Conservation (phyloP, 495 filamentous ascomycete genomes). For the Penicillium verhagenii region DNA sequence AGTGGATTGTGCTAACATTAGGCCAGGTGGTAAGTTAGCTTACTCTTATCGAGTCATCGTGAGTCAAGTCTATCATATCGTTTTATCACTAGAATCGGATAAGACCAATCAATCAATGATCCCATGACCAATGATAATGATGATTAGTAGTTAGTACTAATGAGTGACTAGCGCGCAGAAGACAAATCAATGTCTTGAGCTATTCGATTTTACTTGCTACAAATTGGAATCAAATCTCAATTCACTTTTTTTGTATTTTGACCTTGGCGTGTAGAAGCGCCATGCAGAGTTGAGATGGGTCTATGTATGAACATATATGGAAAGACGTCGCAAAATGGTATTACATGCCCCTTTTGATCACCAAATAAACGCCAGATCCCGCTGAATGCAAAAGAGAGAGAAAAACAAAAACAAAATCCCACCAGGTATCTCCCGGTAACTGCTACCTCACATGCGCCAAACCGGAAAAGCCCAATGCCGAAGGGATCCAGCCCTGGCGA, state of each 20-base stretch:
- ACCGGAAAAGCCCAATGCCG: slow-evolving; percentile 27
- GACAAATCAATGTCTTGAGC: no score
- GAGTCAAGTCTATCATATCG: not conserved
- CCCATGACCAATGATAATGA: not conserved
- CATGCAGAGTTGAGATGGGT: slow-evolving; percentile 37
- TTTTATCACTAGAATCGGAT: no score
- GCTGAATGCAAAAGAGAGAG: slow-evolving; percentile 36
- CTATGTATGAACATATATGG: slow-evolving; percentile 37
- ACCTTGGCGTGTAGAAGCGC: slow-evolving; percentile 20
- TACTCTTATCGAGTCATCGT: not conserved
- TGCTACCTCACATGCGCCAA: slow-evolving; percentile 34
- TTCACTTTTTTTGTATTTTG: slow-evolving; percentile 31
- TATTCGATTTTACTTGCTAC: no score
- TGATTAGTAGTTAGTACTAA: no score
- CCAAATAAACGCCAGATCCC: slow-evolving; percentile 32
- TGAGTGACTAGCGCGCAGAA: no score
- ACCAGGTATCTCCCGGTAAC: slow-evolving; percentile 23
- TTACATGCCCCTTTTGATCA: slow-evolving; percentile 33
- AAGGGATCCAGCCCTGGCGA: slow-evolving; percentile 43
- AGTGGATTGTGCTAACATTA: no score
- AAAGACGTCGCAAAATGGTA: slow-evolving; percentile 30
- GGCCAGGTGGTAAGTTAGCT: no score
- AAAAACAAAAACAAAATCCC: slow-evolving; percentile 8
- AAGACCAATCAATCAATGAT: no score
- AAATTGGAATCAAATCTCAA: slow-evolving; percentile 2